phyloP scores from a whole-genome alignment of 148 eudicot genomes.

The Cornus suecica region DNA sequence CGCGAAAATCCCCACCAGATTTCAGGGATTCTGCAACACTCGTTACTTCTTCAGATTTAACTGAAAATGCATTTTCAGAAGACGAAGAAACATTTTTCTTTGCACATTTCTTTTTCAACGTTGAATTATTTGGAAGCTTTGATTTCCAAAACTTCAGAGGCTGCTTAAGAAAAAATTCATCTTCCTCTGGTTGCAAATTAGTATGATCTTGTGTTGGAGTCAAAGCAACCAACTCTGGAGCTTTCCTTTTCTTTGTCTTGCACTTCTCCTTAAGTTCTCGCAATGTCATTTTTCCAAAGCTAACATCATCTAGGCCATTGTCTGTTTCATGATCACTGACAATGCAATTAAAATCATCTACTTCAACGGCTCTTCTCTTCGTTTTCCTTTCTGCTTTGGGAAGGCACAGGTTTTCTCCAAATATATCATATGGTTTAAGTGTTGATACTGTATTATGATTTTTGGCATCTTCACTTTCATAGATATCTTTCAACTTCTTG shows the following conservation, averaged over 20 bases:
- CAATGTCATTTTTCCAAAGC: conserved; percentile 40
- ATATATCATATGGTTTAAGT: conserved; percentile 27
- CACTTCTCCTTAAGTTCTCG: conserved; percentile 42
- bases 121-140: conserved; percentile 36
- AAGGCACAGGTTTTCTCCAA: conserved; percentile 17
- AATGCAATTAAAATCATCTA: not conserved
- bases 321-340: conserved; percentile 9
- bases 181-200: conserved; percentile 32
- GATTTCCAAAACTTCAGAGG: conserved; percentile 56
- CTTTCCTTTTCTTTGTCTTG: conserved; percentile 56
- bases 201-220: conserved; percentile 32
- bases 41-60: conserved; percentile 24
- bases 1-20: conserved; percentile 12
- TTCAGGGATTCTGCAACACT: conserved; percentile 21
- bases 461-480: conserved; percentile 29
- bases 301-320: conserved; percentile 25
- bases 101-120: conserved; percentile 33
- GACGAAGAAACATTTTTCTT: conserved; percentile 13
- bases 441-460: conserved; percentile 12
- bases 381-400: conserved; percentile 22
- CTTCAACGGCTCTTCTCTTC: conserved; percentile 17
- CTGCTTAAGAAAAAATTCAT: conserved; percentile 53
- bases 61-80: conserved; percentile 11
- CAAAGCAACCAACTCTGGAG: conserved; percentile 9
- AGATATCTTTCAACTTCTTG: conserved; percentile 45